These are phyloP conservation scores for Cephaloascus fragrans DNA, from an alignment of 805 yeast species.

Conservation along the genomic window DNA sequence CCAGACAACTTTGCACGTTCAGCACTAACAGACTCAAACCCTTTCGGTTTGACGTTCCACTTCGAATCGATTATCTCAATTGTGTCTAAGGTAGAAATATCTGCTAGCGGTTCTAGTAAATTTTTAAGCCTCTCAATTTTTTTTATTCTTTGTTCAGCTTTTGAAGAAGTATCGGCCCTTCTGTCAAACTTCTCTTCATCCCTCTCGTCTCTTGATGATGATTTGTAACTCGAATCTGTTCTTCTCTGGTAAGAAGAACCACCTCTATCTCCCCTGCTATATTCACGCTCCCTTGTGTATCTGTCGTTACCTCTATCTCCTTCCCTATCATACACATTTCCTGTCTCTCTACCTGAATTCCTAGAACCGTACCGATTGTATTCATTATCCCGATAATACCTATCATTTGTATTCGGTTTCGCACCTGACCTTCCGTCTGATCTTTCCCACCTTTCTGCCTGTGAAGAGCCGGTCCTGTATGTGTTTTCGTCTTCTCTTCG, in stretches of 20 bases:
- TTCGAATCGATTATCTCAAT: slow-evolving; percentile 39
- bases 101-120: slow-evolving; percentile 20
- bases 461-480: slow-evolving; percentile 5
- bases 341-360: slow-evolving; percentile 7
- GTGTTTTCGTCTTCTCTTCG: slow-evolving; percentile 2
- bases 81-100: slow-evolving; percentile 37
- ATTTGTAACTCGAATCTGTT: slow-evolving; percentile 7
- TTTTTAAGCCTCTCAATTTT: slow-evolving; percentile 13
- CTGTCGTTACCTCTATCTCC: slow-evolving; percentile 7
- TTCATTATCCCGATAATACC: too few relatives aligned
- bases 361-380: slow-evolving; percentile 8
- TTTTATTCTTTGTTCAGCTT: slow-evolving; percentile 10
- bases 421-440: too few relatives aligned
- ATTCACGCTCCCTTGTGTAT: slow-evolving; percentile 5
- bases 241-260: slow-evolving; percentile 5
- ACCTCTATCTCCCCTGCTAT: slow-evolving; percentile 7
- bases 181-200: slow-evolving; percentile 1
- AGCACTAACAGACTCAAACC: slow-evolving; percentile 65
- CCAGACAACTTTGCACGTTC: slow-evolving; percentile 75
- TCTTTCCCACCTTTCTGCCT: slow-evolving; percentile 1
- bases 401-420: too few relatives aligned
- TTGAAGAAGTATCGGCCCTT: slow-evolving; percentile 3
- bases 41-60: slow-evolving; percentile 70
- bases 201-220: slow-evolving; percentile 3
- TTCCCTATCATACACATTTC: slow-evolving; percentile 7